These are phyloP conservation scores for Dothideomycetes sp. DNA, from an alignment of 2,329 filamentous ascomycete species.

Conservation along the genomic window DNA sequence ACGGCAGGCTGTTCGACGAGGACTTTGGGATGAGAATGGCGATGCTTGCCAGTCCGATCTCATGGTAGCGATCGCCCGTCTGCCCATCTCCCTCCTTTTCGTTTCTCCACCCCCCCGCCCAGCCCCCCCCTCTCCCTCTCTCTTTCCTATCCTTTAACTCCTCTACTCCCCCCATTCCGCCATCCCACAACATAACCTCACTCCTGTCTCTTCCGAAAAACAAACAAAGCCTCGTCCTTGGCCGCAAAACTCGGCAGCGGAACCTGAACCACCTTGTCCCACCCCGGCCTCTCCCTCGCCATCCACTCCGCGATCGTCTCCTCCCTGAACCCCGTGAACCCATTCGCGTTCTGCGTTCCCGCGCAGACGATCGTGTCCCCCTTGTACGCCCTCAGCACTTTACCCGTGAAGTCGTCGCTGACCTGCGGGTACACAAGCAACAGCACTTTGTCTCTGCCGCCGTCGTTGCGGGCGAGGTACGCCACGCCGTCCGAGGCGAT, in stretches of 20 bases:
- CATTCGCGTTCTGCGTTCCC: conserved; percentile 63
- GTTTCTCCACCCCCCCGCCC: no score
- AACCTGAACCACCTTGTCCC: conserved; percentile 51
- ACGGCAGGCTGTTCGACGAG: no score
- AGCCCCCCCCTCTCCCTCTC: no score
- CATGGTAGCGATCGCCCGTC: no score
- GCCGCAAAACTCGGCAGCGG: conserved; percentile 64
- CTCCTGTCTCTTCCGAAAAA: conserved; percentile 37
- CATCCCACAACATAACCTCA: no score
- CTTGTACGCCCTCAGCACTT: conserved; percentile 47
- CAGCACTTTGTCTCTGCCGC: conserved; percentile 47
- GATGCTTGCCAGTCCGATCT: no score
- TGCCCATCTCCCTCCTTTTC: no score
- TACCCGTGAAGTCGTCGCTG: conserved; percentile 53
- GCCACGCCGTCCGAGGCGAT: conserved; percentile 47
- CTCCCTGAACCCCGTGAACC: conserved; percentile 59
- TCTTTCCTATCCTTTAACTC: no score
- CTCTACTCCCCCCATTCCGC: no score
- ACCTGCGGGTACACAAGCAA: conserved; percentile 66
- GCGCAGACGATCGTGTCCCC: conserved; percentile 59
- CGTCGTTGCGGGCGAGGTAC: conserved; percentile 42
- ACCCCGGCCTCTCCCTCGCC: conserved; percentile 42
- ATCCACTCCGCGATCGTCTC: conserved; percentile 58
- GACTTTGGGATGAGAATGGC: no score
- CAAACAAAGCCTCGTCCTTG: conserved; percentile 65